Base-by-base conservation (phyloP, 139 green algal genomes). In the Coelastrella sp. region DNA sequence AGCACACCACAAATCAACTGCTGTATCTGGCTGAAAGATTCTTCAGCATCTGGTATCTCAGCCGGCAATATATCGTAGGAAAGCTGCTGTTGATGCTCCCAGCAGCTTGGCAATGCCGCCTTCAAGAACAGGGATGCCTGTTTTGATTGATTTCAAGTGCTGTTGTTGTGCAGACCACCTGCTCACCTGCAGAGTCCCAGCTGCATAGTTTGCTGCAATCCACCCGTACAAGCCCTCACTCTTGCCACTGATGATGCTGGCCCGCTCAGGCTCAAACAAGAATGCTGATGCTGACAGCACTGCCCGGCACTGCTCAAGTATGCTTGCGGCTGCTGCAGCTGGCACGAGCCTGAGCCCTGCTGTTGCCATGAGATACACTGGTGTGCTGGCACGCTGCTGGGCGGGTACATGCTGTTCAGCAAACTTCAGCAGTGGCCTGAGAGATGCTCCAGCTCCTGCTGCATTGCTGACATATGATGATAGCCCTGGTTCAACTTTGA, bases 331-430 rank as follows among this genome's bases (percentile, higher is more conserved):
- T 65, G 91, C 77, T n/a, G 77, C 20, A 7, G 66, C 10, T 5
- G 79, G 82, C 85, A 96, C 76, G 68, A 96, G 88, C 61, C 94
- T 89, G 80, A 96, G 88, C 14, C 94, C 94, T 74, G 94, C 94
- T 47, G 94, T 96, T 2, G 94, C 92, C 86, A 96, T 90, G 54
- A 96, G 88, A 80, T 87, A 91, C 57, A 96, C 91, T 0, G 94
- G 94, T 3, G 94, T 96, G 3, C 14, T 19, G 2, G 60, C 4
- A 61, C 85, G 90, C 20, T 75, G 60, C 6, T 71, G 11, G 14
- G 66, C 47, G 11, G 93, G 93, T 14, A 95, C 91, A 85, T 95
- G 89, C 57, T 73, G 5, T 54, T 86, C 82, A 11, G 93, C 92
- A 75, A 95, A 94, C 13, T 92, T 77, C 65, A 95, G 87, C 60